phyloP scores from a whole-genome alignment of 352 stramenopile genomes.

The Pythium diclinum region DNA sequence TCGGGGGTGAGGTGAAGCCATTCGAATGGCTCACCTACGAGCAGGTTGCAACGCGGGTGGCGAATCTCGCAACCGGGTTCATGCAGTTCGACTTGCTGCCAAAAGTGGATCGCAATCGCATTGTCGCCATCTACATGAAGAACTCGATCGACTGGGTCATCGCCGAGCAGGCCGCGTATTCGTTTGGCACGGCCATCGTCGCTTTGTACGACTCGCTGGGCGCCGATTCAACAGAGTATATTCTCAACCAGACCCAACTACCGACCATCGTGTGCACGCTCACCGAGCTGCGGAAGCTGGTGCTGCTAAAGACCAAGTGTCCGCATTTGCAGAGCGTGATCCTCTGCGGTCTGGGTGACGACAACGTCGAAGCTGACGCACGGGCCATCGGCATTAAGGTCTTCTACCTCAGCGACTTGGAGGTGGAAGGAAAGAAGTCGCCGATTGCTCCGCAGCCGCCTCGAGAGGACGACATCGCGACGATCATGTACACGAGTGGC shows the following conservation, averaged over 20 bases:
- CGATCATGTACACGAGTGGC: conserved; percentile 94
- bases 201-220: conserved; percentile 83
- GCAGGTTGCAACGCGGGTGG: conserved; percentile 37
- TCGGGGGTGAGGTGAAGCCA: conserved; percentile 28
- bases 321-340: conserved; percentile 49
- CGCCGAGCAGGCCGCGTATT: conserved; percentile 81
- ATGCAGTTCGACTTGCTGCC: conserved; percentile 46
- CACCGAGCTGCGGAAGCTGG: conserved; percentile 48
- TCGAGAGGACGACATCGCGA: conserved; percentile 76
- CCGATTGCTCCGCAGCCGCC: conserved; percentile 33
- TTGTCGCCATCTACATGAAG: conserved; percentile 95
- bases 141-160: conserved; percentile 96
- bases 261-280: conserved; percentile 63
- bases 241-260: conserved; percentile 75
- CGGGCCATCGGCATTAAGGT: conserved; percentile 37
- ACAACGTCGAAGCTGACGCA: conserved; percentile 36
- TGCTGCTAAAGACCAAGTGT: conserved; percentile 36
- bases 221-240: conserved; percentile 63
- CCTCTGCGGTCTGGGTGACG: conserved; percentile 36
- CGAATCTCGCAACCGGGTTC: conserved; percentile 41
- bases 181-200: conserved; percentile 40
- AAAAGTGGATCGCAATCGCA: conserved; percentile 41
- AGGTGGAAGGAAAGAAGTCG: conserved; percentile 37
- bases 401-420: conserved; percentile 36
- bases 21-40: conserved; percentile 65